These are phyloP conservation scores for Brachypodium distachyon DNA, from an alignment of 202 grass and related monocot species.

Conservation along the genomic window DNA sequence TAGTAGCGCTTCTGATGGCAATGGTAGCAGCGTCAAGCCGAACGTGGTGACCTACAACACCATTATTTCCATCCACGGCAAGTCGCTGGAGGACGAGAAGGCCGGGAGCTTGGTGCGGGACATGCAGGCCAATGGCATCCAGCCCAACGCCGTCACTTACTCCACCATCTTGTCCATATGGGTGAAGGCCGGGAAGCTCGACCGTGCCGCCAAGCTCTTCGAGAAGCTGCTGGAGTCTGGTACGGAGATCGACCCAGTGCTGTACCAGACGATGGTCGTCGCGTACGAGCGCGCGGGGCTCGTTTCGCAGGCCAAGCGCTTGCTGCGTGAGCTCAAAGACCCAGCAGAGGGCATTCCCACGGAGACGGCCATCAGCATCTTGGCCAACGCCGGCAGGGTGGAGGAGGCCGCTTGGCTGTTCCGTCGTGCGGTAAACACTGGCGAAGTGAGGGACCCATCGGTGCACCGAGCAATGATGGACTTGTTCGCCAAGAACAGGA, in stretches of 20 bases:
- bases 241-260: conserved; percentile 75
- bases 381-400: conserved; percentile 62
- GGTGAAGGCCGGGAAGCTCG: conserved; percentile 84
- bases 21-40: conserved; percentile 31
- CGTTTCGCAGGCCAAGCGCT: conserved; percentile 53
- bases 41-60: conserved; percentile 95
- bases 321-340: conserved; percentile 67
- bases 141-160: conserved; percentile 80
- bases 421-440: conserved; percentile 36
- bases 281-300: conserved; percentile 69
- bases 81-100: conserved; percentile 85
- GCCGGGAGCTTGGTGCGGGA: conserved; percentile 71
- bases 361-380: conserved; percentile 63
- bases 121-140: conserved; percentile 67
- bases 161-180: conserved; percentile 88
- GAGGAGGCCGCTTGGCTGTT: conserved; percentile 92
- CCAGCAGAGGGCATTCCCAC: conserved; percentile 49
- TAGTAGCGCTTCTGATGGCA: not conserved
- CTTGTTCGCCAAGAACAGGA: conserved; percentile 57
- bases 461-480: conserved; percentile 62
- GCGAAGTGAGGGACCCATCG: conserved; percentile 58
- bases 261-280: conserved; percentile 95
- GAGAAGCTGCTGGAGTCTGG: conserved; percentile 67
- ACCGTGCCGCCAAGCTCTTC: conserved; percentile 74
- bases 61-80: conserved; percentile 87